These are phyloP conservation scores for Penicillium dipodomyicola DNA, from an alignment of 495 filamentous ascomycete species.

Conservation along the genomic window DNA sequence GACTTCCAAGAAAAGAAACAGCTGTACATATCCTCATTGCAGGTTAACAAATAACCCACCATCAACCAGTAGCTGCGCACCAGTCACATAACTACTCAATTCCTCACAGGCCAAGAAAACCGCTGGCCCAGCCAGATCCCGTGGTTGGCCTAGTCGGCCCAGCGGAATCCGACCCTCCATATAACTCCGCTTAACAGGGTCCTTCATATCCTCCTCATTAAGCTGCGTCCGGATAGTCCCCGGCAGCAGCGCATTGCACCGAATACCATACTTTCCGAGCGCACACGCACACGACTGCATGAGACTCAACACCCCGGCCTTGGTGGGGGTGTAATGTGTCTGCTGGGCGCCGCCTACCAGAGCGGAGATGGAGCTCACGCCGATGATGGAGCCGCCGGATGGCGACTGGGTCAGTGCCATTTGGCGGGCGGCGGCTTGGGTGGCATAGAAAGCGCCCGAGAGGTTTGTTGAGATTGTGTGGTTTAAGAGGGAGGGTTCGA, in stretches of 20 bases:
- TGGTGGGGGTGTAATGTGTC: conserved; percentile 88
- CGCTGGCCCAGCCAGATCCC: conserved; percentile 76
- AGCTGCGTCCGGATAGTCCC: conserved; percentile 84
- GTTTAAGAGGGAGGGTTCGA: conserved; percentile 59
- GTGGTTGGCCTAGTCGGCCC: conserved; percentile 65
- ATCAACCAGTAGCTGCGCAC: conserved; percentile 82
- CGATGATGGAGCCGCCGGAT: conserved; percentile 77
- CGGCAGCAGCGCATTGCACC: conserved; percentile 83
- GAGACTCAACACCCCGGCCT: conserved; percentile 76
- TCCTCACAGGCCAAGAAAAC: conserved; percentile 80
- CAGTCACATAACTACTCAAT: conserved; percentile 77
- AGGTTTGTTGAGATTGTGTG: conserved; percentile 75
- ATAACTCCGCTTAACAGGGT: conserved; percentile 68
- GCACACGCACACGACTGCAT: conserved; percentile 85
- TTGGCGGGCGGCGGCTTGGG: conserved; percentile 77
- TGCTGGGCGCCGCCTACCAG: conserved; percentile 79
- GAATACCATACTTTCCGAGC: conserved; percentile 69
- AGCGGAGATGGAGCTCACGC: conserved; percentile 76
- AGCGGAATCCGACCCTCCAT: conserved; percentile 85
- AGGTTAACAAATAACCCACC: conserved; percentile 73
- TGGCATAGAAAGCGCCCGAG: conserved; percentile 79
- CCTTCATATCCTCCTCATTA: conserved; percentile 74
- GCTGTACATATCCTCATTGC: conserved; percentile 41
- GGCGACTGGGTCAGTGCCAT: conserved; percentile 62
- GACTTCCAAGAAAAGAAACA: background rate